A percentile compares a stretch with the other conserved stretches of the same genome.
Evolutionary conservation across 441 rosid species (phyloP).

Genomic region (Pelargonium exstipulatum): DNA sequence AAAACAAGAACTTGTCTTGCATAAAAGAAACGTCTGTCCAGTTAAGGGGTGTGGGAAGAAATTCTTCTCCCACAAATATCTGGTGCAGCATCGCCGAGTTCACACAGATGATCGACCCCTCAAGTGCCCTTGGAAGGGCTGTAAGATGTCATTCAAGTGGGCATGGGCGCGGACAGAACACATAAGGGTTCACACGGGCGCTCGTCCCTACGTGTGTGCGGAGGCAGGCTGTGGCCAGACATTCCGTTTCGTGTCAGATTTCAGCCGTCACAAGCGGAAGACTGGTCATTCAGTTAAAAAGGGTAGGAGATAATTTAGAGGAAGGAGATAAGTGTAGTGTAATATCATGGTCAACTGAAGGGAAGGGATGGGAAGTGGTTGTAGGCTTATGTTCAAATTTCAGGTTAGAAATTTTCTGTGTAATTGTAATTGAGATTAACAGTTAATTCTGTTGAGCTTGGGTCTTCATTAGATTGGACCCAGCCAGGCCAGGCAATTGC

Average conservation of each 20-base stretch:
- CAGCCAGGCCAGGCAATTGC: constrained; percentile 20
- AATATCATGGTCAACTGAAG: constrained; percentile 34
- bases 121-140: constrained; percentile 99
- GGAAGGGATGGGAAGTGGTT: too few species aligned
- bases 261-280: constrained; percentile 95
- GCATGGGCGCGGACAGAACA: constrained; percentile 99
- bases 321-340: constrained; percentile 16
- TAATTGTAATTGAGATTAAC: constrained; percentile 33
- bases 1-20: constrained; percentile 66
- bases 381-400: constrained; percentile 28
- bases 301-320: constrained; percentile 35
- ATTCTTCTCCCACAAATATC: constrained; percentile 87
- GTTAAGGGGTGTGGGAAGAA: constrained; percentile 90
- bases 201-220: constrained; percentile 79
- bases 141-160: constrained; percentile 98
- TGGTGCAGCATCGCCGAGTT: constrained; percentile 91
- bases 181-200: constrained; percentile 98
- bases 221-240: constrained; percentile 94
- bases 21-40: constrained; percentile 83
- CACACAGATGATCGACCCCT: constrained; percentile 96
- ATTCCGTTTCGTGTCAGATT: constrained; percentile 88
- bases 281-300: constrained; percentile 89
- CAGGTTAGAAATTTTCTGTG: constrained; percentile 31
- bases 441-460: constrained; percentile 19
- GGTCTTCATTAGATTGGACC: constrained; percentile 14